These are phyloP conservation scores for Xerocomellus intermedius DNA, from an alignment of 768 basidiomycete species.

Conservation along the genomic window DNA sequence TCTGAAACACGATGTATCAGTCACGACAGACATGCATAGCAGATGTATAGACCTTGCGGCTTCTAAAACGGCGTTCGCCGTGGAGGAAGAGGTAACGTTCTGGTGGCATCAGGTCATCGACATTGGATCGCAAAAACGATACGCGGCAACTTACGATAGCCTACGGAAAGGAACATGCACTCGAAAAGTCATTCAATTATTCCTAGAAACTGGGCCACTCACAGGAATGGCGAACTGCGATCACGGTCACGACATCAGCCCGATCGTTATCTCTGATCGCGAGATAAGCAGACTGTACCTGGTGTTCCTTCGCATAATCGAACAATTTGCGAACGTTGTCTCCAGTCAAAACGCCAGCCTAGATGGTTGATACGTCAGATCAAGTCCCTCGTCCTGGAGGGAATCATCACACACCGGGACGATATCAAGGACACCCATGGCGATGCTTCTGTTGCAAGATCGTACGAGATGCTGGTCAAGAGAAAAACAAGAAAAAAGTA, in stretches of 20 bases:
- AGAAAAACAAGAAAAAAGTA: background rate
- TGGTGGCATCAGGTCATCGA: slow-evolving; percentile 29
- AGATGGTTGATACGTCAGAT: slow-evolving; percentile 6
- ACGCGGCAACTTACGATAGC: slow-evolving; percentile 63
- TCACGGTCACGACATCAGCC: slow-evolving; percentile 13
- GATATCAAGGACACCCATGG: slow-evolving; percentile 80
- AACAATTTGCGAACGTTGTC: slow-evolving; percentile 94
- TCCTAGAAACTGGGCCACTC: slow-evolving; percentile 34
- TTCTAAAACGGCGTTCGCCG: slow-evolving; percentile 91
- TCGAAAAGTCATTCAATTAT: background rate
- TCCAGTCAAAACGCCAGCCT: slow-evolving; percentile 96
- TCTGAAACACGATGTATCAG: slow-evolving; percentile 38
- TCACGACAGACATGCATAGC: slow-evolving; percentile 1
- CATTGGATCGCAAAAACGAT: background rate
- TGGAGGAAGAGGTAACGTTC: slow-evolving; percentile 97
- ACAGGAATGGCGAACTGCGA: slow-evolving; percentile 81
- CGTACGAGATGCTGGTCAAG: slow-evolving; percentile 12
- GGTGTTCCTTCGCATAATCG: slow-evolving; percentile 85
- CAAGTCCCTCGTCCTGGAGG: background rate
- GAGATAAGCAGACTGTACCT: slow-evolving; percentile 48
- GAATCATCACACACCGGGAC: slow-evolving; percentile 63
- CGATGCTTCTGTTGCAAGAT: slow-evolving; percentile 9
- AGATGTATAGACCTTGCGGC: slow-evolving; percentile 69
- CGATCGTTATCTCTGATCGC: background rate
- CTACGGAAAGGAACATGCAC: slow-evolving; percentile 35